phyloP scores from a whole-genome alignment of 371 early-diverging fungal genomes.

The Sporodiniella umbellata region DNA sequence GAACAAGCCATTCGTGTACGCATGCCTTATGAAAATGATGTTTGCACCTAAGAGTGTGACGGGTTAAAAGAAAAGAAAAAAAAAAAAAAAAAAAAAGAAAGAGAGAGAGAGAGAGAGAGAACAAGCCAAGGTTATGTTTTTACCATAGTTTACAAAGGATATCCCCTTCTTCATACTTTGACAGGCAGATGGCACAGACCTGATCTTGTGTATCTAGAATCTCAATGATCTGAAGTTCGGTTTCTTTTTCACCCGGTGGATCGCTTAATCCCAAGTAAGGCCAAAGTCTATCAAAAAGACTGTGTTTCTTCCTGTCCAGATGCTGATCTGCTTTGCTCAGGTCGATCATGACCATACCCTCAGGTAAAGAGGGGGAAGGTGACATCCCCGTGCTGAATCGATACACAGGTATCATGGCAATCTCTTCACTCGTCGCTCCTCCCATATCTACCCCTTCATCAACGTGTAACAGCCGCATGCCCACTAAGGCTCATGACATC shows the following conservation, averaged over 20 bases:
- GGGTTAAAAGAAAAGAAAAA: not conserved
- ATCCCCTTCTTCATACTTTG: constrained; percentile 63
- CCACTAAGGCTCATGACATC: constrained; percentile 22
- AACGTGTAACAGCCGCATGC: constrained; percentile 59
- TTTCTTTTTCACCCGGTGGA: constrained; percentile 14
- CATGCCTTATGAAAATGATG: constrained; percentile 41
- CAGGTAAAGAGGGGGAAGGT: not conserved
- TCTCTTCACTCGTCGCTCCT: constrained; percentile 59
- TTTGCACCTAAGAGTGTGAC: constrained; percentile 20
- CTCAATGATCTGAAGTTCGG: constrained; percentile 27
- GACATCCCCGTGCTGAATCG: constrained; percentile 17
- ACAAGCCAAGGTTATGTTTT: not conserved
- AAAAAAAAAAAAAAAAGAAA: no score
- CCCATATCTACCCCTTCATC: constrained; percentile 56
- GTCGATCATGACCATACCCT: constrained; percentile 14
- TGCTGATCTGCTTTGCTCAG: constrained; percentile 8
- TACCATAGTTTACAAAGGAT: constrained; percentile 56
- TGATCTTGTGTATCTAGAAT: constrained; percentile 46
- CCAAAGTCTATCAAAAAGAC: constrained; percentile 27
- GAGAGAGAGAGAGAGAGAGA: no score
- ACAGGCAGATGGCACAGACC: constrained; percentile 63
- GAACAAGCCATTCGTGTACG: constrained; percentile 31
- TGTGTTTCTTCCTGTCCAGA: constrained; percentile 5
- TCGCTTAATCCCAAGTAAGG: constrained; percentile 24
- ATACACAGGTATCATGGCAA: constrained; percentile 51